A percentile compares a stretch with the other conserved stretches of the same genome.
Conservation (phyloP, 352 stramenopile species). For the Globisporangium emineosum region DNA sequence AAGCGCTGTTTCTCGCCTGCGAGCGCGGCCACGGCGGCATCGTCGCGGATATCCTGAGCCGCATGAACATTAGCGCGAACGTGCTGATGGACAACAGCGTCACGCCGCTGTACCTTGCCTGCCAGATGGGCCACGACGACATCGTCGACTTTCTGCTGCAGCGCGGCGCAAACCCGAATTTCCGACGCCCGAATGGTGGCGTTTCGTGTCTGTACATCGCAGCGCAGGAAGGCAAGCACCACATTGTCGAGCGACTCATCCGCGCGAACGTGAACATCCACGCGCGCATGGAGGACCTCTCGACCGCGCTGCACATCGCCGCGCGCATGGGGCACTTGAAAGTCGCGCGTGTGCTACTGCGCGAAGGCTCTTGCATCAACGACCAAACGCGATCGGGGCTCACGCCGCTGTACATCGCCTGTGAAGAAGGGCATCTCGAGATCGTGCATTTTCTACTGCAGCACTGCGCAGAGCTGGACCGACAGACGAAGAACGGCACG, state of each 20-base stretch:
- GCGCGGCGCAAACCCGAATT: slow-evolving; percentile 60
- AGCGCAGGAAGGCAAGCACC: slow-evolving; percentile 69
- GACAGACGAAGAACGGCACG: slow-evolving; percentile 56
- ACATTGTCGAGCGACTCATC: slow-evolving; percentile 58
- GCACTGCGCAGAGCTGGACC: slow-evolving; percentile 26
- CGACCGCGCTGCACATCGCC: slow-evolving; percentile 76
- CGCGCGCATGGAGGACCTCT: slow-evolving; percentile 73
- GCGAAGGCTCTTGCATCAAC: slow-evolving; percentile 50
- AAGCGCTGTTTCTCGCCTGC: slow-evolving; percentile 76
- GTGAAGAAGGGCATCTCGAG: slow-evolving; percentile 69
- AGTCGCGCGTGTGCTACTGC: slow-evolving; percentile 50
- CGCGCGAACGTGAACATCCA: slow-evolving; percentile 47
- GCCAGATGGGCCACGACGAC: slow-evolving; percentile 75
- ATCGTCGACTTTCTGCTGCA: slow-evolving; percentile 58
- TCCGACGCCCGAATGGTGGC: slow-evolving; percentile 51
- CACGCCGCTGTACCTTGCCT: slow-evolving; percentile 76
- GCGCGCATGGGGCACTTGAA: slow-evolving; percentile 70
- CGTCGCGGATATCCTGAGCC: slow-evolving; percentile 57
- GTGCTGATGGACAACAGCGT: slow-evolving; percentile 78
- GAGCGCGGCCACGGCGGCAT: slow-evolving; percentile 68
- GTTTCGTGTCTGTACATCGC: slow-evolving; percentile 82
- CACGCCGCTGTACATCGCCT: slow-evolving; percentile 80
- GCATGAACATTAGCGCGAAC: slow-evolving; percentile 58
- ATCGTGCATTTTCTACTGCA: slow-evolving; percentile 63
- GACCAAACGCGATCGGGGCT: slow-evolving; percentile 78